Percentiles rank a stretch among this genome's conserved stretches.
These are phyloP conservation scores for Kuraishia floccosa DNA, from an alignment of 805 yeast species.

Conservation along the genomic window DNA sequence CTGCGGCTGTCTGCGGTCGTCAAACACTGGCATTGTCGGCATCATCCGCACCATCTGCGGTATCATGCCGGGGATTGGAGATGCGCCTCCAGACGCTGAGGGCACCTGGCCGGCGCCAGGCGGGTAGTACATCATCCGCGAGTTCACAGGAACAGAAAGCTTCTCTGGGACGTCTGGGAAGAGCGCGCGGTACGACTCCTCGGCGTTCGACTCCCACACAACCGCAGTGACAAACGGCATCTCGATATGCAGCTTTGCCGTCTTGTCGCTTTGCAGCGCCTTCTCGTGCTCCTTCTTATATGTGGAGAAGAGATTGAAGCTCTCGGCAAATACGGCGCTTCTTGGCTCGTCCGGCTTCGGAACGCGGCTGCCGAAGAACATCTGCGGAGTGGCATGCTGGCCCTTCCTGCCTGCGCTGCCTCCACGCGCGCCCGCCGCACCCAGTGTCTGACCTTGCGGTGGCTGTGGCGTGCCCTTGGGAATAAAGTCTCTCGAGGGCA, in stretches of 20 bases:
- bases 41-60: constrained; percentile 3
- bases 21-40: constrained; percentile 3
- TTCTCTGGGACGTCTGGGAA: no score
- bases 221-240: constrained; percentile 67
- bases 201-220: constrained; percentile 57
- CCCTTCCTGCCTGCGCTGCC: background rate
- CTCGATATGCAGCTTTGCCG: constrained; percentile 33
- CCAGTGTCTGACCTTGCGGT: no score
- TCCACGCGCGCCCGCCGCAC: background rate
- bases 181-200: constrained; percentile 32
- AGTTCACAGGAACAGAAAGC: no score
- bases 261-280: constrained; percentile 11
- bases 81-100: constrained; percentile 1
- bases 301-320: constrained; percentile 43
- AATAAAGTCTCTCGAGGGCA: background rate
- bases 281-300: constrained; percentile 23
- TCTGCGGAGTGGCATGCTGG: constrained; percentile 9
- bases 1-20: constrained; percentile 1
- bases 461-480: background rate
- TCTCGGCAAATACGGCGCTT: constrained; percentile 22
- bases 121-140: background rate
- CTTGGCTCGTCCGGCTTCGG: constrained; percentile 15
- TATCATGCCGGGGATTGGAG: constrained; percentile 4
- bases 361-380: constrained; percentile 26
- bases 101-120: background rate